These are phyloP conservation scores for Rheum nobile DNA, from an alignment of 148 eudicot genomes.

Conservation along the genomic window DNA sequence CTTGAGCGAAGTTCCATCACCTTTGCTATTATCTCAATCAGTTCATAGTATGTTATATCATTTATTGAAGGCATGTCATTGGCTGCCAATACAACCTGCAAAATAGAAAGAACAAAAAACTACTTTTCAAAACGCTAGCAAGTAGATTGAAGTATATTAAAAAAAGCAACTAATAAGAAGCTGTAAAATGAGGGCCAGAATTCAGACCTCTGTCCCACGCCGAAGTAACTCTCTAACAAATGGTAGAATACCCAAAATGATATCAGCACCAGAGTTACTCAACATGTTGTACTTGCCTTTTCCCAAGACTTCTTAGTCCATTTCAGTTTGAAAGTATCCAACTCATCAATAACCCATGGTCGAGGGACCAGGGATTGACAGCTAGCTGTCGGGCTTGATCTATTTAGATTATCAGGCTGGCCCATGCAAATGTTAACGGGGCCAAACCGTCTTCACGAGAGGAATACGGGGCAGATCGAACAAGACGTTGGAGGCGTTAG, in stretches of 20 bases:
- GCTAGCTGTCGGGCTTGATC: too few relatives aligned
- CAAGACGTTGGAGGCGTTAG: too few relatives aligned
- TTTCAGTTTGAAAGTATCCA: constrained; percentile 55
- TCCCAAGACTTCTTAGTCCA: constrained; percentile 81
- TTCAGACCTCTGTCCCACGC: constrained; percentile 75
- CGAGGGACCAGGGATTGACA: constrained; percentile 93
- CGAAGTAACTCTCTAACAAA: constrained; percentile 95
- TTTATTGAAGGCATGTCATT: constrained; percentile 96
- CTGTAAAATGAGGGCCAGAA: background rate
- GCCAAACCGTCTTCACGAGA: too few relatives aligned
- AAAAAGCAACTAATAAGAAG: too few relatives aligned
- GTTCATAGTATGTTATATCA: constrained; percentile 75
- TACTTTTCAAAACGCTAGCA: background rate
- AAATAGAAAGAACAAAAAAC: background rate
- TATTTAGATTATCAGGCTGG: too few relatives aligned
- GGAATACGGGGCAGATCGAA: too few relatives aligned
- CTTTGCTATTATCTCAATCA: constrained; percentile 72
- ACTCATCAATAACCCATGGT: constrained; percentile 98
- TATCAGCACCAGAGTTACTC: constrained; percentile 86
- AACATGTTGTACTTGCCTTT: constrained; percentile 36
- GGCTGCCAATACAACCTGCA: constrained; percentile 94
- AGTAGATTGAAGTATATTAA: background rate
- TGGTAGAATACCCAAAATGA: constrained; percentile 85
- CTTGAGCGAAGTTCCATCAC: constrained; percentile 19
- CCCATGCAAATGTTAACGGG: too few relatives aligned